Conservation (phyloP, 2,329 filamentous ascomycete genomes). For the Harringtonia aguacate region DNA sequence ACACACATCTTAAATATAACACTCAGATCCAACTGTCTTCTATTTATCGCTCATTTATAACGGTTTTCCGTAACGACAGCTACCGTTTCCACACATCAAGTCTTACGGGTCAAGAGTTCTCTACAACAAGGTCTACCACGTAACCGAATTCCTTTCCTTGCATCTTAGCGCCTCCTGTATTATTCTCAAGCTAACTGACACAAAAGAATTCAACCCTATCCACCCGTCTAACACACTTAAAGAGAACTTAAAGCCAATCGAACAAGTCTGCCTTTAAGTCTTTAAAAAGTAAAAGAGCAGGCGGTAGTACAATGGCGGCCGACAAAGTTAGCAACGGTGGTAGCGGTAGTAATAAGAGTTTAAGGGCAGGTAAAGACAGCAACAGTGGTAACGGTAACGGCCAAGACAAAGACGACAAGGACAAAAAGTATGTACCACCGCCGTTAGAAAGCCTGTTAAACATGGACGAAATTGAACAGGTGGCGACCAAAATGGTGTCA, state of each 20-base stretch:
- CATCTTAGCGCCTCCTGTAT: conserved; percentile 85
- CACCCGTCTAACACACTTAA: conserved; percentile 89
- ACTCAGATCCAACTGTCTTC: background rate
- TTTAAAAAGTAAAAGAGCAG: conserved; percentile 31
- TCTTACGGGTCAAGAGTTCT: too few species aligned
- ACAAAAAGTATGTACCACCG: conserved; percentile 30
- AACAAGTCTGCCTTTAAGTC: conserved; percentile 61
- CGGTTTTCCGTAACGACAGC: too few species aligned
- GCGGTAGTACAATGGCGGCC: conserved; percentile 3
- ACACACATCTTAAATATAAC: too few species aligned
- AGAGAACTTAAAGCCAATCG: conserved; percentile 68
- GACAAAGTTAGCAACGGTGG: background rate
- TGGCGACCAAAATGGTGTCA: conserved; percentile 69
- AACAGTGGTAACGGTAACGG: background rate
- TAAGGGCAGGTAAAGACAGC: background rate
- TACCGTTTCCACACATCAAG: too few species aligned
- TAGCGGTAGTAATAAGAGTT: background rate
- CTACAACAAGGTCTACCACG: conserved; percentile 92
- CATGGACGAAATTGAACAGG: conserved; percentile 77
- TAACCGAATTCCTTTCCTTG: conserved; percentile 74
- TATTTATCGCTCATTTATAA: too few species aligned
- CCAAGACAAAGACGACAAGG: conserved; percentile 10
- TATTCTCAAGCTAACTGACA: conserved; percentile 83
- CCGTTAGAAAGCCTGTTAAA: conserved; percentile 67
- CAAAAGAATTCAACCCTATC: conserved; percentile 89